These are phyloP conservation scores for Beauveria pseudobassiana DNA, from an alignment of 2,329 filamentous ascomycete species.

Conservation along the genomic window DNA sequence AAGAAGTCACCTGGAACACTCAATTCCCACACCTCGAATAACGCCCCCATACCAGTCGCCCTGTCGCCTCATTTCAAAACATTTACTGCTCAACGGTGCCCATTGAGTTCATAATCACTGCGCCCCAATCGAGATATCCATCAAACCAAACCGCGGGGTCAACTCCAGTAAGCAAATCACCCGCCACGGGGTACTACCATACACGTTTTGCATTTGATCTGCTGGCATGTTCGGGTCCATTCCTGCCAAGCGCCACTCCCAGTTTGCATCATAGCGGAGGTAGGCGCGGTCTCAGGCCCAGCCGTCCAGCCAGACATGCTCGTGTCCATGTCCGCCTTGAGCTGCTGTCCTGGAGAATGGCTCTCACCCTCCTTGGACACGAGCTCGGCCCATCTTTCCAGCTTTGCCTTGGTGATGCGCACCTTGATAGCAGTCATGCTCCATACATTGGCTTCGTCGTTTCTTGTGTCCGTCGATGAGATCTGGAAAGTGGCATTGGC, in stretches of 20 bases:
- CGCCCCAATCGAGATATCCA: constrained; percentile 28
- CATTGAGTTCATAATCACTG: constrained; percentile 25
- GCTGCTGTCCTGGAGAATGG: constrained; percentile 16
- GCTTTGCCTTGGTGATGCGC: constrained; percentile 36
- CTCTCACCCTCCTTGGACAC: constrained; percentile 29
- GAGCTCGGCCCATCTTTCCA: constrained; percentile 40
- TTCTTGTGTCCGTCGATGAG: constrained; percentile 23
- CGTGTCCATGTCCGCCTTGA: constrained; percentile 14
- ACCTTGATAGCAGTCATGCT: constrained; percentile 41
- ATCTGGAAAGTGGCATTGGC: constrained; percentile 30
- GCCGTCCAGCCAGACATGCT: constrained; percentile 12
- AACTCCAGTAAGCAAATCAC: constrained; percentile 25
- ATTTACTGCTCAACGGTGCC: constrained; percentile 18
- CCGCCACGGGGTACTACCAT: constrained; percentile 22
- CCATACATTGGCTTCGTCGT: constrained; percentile 39
- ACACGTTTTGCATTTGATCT: constrained; percentile 21
- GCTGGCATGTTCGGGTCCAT: constrained; percentile 16
- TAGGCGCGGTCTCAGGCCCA: not conserved
- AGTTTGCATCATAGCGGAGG: not conserved
- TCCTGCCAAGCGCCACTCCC: constrained; percentile 5
- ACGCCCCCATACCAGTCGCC: not conserved
- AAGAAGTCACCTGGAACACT: no score
- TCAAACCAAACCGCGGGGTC: constrained; percentile 30
- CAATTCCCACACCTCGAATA: not conserved
- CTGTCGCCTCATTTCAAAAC: not conserved